These are phyloP conservation scores for Corynespora cassiicola DNA, from an alignment of 2,329 filamentous ascomycete genomes.

Conservation along the genomic window DNA sequence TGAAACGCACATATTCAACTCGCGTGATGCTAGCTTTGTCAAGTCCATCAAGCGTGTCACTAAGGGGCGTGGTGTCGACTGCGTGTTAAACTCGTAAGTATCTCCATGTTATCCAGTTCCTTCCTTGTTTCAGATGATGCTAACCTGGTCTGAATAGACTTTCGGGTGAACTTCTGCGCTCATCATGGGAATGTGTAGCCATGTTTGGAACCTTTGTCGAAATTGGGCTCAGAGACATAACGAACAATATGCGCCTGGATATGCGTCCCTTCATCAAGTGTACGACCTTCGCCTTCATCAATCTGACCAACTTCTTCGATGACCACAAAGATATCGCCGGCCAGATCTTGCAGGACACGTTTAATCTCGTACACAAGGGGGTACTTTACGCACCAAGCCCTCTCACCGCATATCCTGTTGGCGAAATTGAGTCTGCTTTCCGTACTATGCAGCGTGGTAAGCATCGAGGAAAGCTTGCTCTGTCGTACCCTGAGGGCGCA, in stretches of 20 bases:
- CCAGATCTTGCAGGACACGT: too few relatives aligned
- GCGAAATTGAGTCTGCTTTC: not conserved
- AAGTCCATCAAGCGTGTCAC: constrained; percentile 1
- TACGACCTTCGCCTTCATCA: constrained; percentile 2
- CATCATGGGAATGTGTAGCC: constrained; percentile 55
- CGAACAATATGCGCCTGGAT: constrained; percentile 6
- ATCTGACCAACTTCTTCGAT: not conserved
- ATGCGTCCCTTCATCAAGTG: constrained; percentile 13
- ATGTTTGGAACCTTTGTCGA: constrained; percentile 27
- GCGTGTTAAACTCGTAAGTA: too few relatives aligned
- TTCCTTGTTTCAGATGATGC: too few relatives aligned
- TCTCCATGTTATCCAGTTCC: too few relatives aligned
- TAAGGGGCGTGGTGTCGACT: constrained; percentile 26
- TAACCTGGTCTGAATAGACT: constrained; percentile 37
- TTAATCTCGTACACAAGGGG: not conserved
- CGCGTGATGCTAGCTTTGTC: too few relatives aligned
- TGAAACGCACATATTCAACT: too few relatives aligned
- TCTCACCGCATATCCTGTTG: not conserved
- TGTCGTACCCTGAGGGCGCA: constrained; percentile 6
- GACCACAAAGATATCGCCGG: too few relatives aligned
- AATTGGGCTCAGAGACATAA: constrained; percentile 18
- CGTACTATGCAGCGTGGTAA: constrained; percentile 46
- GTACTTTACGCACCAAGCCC: not conserved
- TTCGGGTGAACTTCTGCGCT: constrained; percentile 33
- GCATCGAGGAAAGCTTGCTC: not conserved